Base-by-base conservation (phyloP, 202 grass and related monocot species). In the Brachypodium distachyon region DNA sequence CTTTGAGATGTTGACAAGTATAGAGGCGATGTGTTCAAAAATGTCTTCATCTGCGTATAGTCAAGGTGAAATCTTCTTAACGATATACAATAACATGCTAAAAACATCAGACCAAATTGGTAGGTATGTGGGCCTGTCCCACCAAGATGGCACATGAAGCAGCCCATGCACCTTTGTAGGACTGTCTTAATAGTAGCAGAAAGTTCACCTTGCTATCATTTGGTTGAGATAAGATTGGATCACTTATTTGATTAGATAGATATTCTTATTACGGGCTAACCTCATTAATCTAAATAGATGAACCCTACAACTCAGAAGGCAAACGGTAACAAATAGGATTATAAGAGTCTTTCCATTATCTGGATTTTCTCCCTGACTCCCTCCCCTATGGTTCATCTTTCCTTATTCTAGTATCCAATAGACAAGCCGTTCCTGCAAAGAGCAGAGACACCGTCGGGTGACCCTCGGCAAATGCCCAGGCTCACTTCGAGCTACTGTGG, bases 1-100 rank as follows among this genome's bases (percentile, higher is more conserved):
- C 77, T 98, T 92, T 60, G 91, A 98, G 79, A 98, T 92, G 78
- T 98, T 98, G 69, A 98, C 87, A 71, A 98, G 91, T 85, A 94
- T 83, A 47, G 89, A 92, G 27, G 91, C 85, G 36, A 92, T 87
- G 84, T 94, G 78, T 87, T 94, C 91, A 78, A 94, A 98, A 56
- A 70, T 79, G 54, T 97, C 89, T 82, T 94, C 73, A 61, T 88
- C 90, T 87, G 62, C 28, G 18, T 57, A 70, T 66, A 56, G 14
- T 17, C 41, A 37, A 17, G n/a, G n/a, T n/a, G n/a, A n/a, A n/a
- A 66, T 43, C 3, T 44, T n/a, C 2, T 36, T 61, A 6, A 21
- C 26, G 21, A 41, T 52, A 33, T 0, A 27, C 44, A 40, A 66
- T 64, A 78, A 38, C 49, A 26, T 43, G 7, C 52, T 2, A 22